A percentile compares a stretch with the other conserved stretches of the same genome.
These are phyloP conservation scores for Mortierella polycephala DNA, from an alignment of 371 early-diverging fungal species.

Conservation along the genomic window DNA sequence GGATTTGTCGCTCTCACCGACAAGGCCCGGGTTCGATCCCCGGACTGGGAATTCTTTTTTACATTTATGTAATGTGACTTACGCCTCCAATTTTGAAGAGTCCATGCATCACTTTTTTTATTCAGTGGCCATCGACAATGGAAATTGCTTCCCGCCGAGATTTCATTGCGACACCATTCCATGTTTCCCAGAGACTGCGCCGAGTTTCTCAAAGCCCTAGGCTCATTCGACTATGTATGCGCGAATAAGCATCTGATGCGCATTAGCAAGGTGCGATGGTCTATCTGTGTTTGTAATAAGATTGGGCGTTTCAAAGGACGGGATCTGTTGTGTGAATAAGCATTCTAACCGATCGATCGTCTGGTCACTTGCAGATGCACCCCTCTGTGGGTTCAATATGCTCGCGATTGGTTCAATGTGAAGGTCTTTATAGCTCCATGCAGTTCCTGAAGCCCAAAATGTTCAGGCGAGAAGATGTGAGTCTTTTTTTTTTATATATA, in stretches of 20 bases:
- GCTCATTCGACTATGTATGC: slow-evolving; percentile 69
- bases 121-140: background rate
- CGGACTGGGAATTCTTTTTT: slow-evolving; percentile 46
- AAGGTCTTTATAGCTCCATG: slow-evolving; percentile 43
- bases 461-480: slow-evolving; percentile 53
- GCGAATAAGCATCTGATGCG: slow-evolving; percentile 61
- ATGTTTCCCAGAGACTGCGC: slow-evolving; percentile 51
- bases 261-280: slow-evolving; percentile 52
- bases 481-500: background rate
- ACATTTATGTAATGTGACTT: background rate
- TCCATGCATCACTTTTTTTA: background rate
- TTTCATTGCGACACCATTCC: background rate
- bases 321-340: background rate
- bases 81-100: background rate
- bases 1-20: slow-evolving; percentile 59
- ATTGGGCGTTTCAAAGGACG: slow-evolving; percentile 1
- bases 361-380: slow-evolving; percentile 21
- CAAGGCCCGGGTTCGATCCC: slow-evolving; percentile 58
- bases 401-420: slow-evolving; percentile 39
- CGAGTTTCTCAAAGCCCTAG: slow-evolving; percentile 62
- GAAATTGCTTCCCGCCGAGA: background rate
- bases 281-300: background rate
- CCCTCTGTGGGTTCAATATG: slow-evolving; percentile 44
- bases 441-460: slow-evolving; percentile 52
- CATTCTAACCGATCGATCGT: background rate